Evolutionary conservation across 1,139 yeast species (phyloP).

Genomic region (Wickerhamomyces sp.): DNA sequence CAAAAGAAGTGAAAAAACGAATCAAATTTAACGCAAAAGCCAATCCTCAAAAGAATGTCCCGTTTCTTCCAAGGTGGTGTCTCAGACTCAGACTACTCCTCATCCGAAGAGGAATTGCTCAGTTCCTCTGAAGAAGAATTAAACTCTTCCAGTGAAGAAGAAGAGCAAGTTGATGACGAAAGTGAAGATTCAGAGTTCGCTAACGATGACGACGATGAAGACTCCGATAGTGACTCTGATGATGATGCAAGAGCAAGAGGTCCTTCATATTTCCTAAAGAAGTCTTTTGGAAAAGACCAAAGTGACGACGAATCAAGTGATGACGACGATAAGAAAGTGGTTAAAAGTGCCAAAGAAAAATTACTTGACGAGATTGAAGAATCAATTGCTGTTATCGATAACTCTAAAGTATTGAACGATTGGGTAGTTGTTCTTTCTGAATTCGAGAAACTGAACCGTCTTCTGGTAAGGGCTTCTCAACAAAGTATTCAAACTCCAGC

Average conservation of each 20-base stretch:
- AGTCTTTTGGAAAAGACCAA: constrained; percentile 47
- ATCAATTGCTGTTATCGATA: constrained; percentile 64
- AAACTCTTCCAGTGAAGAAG: constrained; percentile 43
- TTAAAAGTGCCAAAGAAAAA: constrained; percentile 91
- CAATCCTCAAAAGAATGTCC: constrained; percentile 38
- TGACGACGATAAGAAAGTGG: constrained; percentile 75
- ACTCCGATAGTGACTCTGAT: constrained; percentile 37
- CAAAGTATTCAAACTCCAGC: constrained; percentile 72
- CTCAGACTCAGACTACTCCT: constrained; percentile 45
- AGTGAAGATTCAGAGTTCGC: constrained; percentile 28
- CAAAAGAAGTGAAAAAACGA: constrained; percentile 1
- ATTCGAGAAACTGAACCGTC: constrained; percentile 72
- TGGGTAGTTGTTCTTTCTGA: constrained; percentile 77
- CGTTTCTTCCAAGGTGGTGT: constrained; percentile 54
- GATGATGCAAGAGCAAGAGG: constrained; percentile 47
- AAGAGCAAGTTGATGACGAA: constrained; percentile 32
- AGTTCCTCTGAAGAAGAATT: constrained; percentile 64
- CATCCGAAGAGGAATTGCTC: constrained; percentile 72
- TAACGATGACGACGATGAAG: constrained; percentile 34
- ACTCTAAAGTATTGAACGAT: constrained; percentile 65
- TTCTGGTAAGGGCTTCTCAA: constrained; percentile 65
- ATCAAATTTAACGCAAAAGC: background rate
- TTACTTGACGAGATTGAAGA: constrained; percentile 80
- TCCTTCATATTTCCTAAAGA: constrained; percentile 56
- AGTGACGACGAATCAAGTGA: constrained; percentile 50